A percentile compares a stretch with the other conserved stretches of the same genome.
Evolutionary conservation across 2,329 filamentous ascomycete species (phyloP).

Genomic region (Hymenoscyphus infarciens): DNA sequence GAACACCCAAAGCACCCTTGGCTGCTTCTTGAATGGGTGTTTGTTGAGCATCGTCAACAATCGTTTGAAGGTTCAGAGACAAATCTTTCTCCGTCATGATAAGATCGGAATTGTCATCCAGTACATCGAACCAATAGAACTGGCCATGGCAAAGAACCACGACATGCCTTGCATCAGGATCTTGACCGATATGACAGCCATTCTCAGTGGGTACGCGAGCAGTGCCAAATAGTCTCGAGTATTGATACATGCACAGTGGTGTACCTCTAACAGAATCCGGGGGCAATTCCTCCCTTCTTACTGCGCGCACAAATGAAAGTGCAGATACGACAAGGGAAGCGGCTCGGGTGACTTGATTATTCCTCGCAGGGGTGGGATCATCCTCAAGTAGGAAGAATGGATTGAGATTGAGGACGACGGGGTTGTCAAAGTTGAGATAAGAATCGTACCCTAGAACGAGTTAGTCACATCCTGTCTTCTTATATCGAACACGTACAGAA

Average conservation of each 20-base stretch:
- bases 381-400: slow-evolving; percentile 97
- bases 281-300: slow-evolving; percentile 86
- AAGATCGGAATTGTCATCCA: slow-evolving; percentile 89
- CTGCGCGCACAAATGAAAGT: slow-evolving; percentile 86
- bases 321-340: slow-evolving; percentile 89
- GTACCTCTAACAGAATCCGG: slow-evolving; percentile 81
- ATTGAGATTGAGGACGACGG: slow-evolving; percentile 94
- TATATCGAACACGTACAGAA: slow-evolving; percentile 68
- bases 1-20: slow-evolving; percentile 87
- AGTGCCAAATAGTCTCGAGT: slow-evolving; percentile 90
- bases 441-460: slow-evolving; percentile 82
- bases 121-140: slow-evolving; percentile 98
- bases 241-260: slow-evolving; percentile 97
- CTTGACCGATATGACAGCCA: slow-evolving; percentile 93
- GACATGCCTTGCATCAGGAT: slow-evolving; percentile 87
- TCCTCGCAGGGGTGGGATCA: slow-evolving; percentile 91
- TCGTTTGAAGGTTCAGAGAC: slow-evolving; percentile 84
- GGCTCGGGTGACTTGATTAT: slow-evolving; percentile 93
- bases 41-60: slow-evolving; percentile 84
- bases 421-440: slow-evolving; percentile 96
- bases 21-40: slow-evolving; percentile 90
- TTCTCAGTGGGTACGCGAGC: slow-evolving; percentile 90
- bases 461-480: slow-evolving; percentile 10
- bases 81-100: slow-evolving; percentile 98
- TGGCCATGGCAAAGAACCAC: slow-evolving; percentile 93